Evolutionary conservation across 2,329 filamentous ascomycete genomes (phyloP), one percentile per base, ranked within the genome.

Genomic region (Epichloe uncinata): DNA sequence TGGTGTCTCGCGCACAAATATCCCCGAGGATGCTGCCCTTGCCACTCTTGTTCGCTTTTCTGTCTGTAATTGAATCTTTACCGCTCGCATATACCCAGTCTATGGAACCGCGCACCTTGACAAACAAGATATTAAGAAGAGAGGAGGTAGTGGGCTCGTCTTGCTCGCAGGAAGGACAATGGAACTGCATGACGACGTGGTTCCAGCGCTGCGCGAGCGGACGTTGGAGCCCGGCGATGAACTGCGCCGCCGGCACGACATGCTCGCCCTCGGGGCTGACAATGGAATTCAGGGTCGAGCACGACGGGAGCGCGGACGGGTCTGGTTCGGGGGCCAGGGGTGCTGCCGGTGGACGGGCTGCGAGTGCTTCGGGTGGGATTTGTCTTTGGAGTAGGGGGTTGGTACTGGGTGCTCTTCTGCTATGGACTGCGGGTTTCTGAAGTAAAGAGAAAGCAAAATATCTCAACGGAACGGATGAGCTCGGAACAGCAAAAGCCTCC

Each of bases 151-250:
- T 57, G 3, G 71, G 71, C 18, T 61, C 68, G 2, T 55, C 60
- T 4, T 77, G 74, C 59, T 60, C 62, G 11, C 57, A 63, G 12
- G 73, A 78, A 52, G 74, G 74, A n/a, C 68, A 70, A 53, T 78
- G 74, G 74, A 74, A 77, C 60, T 78, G 75, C 63, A 70, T 77
- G 63, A 66, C 64, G 1, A 61, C 55, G 18, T 66, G 63, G 35
- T 78, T 71, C 63, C 74, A 78, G 60, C 68, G 74, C 30, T 78
- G 74, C 56, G 72, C 70, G 3, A 60, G 64, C 9, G 73, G 73
- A 2, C 58, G 51, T 11, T 78, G 74, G 74, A 73, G 68, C 53
- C 60, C 53, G 1, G 64, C 66, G n/a, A 64, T 74, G 60, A 52
- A 66, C 37, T 68, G 67, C 51, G 66, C 73, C 0, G 58, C 60